These are phyloP conservation scores for Seiridium cupressi DNA, from an alignment of 2,329 filamentous ascomycete genomes.

Conservation along the genomic window DNA sequence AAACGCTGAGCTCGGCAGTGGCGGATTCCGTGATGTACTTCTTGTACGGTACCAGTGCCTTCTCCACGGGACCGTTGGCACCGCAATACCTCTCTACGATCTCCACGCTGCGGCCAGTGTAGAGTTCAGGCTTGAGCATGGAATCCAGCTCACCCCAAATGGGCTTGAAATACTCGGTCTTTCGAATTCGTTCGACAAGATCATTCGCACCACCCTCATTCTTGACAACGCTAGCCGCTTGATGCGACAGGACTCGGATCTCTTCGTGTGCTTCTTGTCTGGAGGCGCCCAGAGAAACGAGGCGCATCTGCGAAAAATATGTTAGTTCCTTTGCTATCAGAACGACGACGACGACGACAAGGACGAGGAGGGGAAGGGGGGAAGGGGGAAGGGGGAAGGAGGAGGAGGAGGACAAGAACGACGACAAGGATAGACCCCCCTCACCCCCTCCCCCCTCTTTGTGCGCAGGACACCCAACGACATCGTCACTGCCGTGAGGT, in stretches of 20 bases:
- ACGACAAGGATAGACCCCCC: too few species aligned
- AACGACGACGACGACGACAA: too few species aligned
- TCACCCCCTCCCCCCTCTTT: too few species aligned
- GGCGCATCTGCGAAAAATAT: too few species aligned
- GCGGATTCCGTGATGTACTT: conserved; percentile 30
- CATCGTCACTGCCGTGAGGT: too few species aligned
- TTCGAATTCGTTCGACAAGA: conserved; percentile 47
- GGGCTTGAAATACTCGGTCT: conserved; percentile 48
- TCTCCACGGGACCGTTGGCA: conserved; percentile 33
- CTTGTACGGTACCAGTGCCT: conserved; percentile 35
- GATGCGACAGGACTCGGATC: conserved; percentile 77
- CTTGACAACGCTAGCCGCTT: conserved; percentile 64
- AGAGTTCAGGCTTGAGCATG: conserved; percentile 62
- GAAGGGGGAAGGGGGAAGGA: too few species aligned
- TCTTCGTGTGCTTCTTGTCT: conserved; percentile 63
- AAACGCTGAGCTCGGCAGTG: conserved; percentile 38
- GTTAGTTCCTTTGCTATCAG: too few species aligned
- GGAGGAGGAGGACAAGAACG: too few species aligned
- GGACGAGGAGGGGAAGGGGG: too few species aligned
- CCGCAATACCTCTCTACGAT: conserved; percentile 47
- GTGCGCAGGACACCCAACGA: too few species aligned
- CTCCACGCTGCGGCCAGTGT: conserved; percentile 41
- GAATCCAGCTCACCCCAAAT: conserved; percentile 67
- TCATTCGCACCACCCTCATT: conserved; percentile 62
- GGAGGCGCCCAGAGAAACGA: not conserved